These are phyloP conservation scores for Naegleria fowleri DNA, from an alignment of 208 protist species.

Conservation along the genomic window DNA sequence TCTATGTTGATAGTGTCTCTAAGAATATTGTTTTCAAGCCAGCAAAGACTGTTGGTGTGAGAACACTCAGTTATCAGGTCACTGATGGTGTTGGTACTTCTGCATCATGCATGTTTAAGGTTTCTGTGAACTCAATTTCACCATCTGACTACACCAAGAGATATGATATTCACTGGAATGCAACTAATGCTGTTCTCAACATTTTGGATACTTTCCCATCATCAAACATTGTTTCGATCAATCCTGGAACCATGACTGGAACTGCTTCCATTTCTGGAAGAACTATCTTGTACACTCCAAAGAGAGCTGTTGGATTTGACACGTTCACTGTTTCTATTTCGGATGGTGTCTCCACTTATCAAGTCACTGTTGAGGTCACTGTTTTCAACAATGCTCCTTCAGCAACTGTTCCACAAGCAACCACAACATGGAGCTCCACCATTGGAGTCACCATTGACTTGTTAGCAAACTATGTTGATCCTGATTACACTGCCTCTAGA, in stretches of 20 bases:
- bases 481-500: background rate
- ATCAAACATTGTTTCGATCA: background rate
- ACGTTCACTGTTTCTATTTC: background rate
- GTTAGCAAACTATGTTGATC: background rate
- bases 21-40: background rate
- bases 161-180: background rate
- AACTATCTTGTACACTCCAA: background rate
- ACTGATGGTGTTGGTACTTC: background rate
- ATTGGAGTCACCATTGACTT: background rate
- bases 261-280: background rate
- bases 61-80: background rate
- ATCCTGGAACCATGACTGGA: background rate
- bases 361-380: background rate
- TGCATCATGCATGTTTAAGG: background rate
- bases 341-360: background rate
- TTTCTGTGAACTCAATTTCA: background rate
- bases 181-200: background rate
- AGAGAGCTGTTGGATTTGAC: background rate
- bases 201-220: background rate
- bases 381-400: background rate
- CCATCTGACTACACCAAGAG: background rate
- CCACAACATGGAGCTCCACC: background rate
- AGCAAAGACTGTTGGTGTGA: background rate
- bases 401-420: background rate
- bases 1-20: background rate